Base-by-base conservation (phyloP, 2,329 filamentous ascomycete genomes). In the Aspergillus arachidicola region DNA sequence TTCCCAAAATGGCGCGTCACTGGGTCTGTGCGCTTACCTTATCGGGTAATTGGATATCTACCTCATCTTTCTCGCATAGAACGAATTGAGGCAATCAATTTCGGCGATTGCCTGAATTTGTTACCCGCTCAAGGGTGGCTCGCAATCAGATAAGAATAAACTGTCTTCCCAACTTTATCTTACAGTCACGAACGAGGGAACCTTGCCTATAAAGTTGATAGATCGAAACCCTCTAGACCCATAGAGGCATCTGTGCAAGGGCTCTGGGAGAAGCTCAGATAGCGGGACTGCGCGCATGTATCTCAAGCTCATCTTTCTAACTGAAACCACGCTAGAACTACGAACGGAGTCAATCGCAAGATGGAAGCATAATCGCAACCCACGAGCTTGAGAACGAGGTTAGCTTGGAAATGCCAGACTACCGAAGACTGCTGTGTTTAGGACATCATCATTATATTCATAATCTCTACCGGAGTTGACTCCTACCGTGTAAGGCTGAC, bases 21-120 rank as follows among this genome's bases (percentile, higher is more conserved):
- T 54, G 34, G 58, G 58, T 36, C 48, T 48, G 58, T 60, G 58
- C 58, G 26, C 58, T 48, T 60, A 36, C 58, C 58, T 26, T 21
- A 60, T 54, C 34, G 6, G 48, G 58, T 55, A 54, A 32, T 34
- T n/a, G 11, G 28, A 21, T 32, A 51, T 51, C 48, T n/a, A 34
- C 28, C 30, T 26, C 21, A 23, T 38, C 26, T 9, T 41, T 41
- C 16, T 41, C 6, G 16, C 36, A 41, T n/a, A 19, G 7, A 41
- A 41, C 5, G 38, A n/a, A n/a, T 10, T 19, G 7, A 41, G 38
- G 9, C 16, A 41, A 41, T 19, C 14, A 14, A 41, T 9, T 9
- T 19, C 19, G 19, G 38, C 16, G 7, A 41, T n/a, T 1, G 16
- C 16, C 19, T 41, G 7, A n/a, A 41, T 41, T n/a, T 9, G 6